Evolutionary conservation across 2,329 filamentous ascomycete species (phyloP).

Genomic region (Cadophora malorum): DNA sequence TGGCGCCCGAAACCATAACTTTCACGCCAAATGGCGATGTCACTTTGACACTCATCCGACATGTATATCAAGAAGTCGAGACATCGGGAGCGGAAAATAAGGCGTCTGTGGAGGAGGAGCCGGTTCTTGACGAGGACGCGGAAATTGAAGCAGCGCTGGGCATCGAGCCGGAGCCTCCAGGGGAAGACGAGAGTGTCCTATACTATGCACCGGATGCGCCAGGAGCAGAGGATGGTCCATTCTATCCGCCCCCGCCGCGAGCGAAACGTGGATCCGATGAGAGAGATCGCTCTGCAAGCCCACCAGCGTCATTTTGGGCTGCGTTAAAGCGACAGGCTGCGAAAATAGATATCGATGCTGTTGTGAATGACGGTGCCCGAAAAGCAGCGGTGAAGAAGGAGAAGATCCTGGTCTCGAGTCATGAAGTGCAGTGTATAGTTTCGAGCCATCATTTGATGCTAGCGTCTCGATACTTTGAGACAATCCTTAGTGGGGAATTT

Average conservation of each 20-base stretch:
- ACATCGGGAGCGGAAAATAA: conserved; percentile 9
- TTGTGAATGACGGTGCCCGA: conserved; percentile 14
- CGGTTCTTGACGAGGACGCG: conserved; percentile 27
- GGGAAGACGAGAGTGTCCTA: conserved; percentile 31
- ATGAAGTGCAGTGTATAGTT: conserved; percentile 35
- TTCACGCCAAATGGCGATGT: conserved; percentile 41
- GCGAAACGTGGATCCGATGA: conserved; percentile 33
- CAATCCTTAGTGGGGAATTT: conserved; percentile 27
- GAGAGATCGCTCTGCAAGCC: conserved; percentile 35
- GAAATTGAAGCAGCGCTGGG: conserved; percentile 26
- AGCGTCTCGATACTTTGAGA: conserved; percentile 33
- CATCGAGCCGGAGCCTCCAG: conserved; percentile 23
- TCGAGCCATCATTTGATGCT: conserved; percentile 39
- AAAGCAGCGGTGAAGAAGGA: conserved; percentile 16
- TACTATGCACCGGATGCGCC: conserved; percentile 39
- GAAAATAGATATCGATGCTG: conserved; percentile 17
- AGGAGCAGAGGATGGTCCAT: conserved; percentile 29
- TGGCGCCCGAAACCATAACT: conserved; percentile 36
- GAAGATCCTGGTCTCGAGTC: conserved; percentile 19
- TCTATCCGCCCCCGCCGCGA: conserved; percentile 35
- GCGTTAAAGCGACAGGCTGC: conserved; percentile 34
- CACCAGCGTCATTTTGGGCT: conserved; percentile 38
- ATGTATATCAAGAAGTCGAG: conserved; percentile 27
- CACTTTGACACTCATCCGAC: conserved; percentile 34
- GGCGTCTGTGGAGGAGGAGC: conserved; percentile 12